Evolutionary conservation across 2,329 filamentous ascomycete species (phyloP).

Genomic region (Ophiostoma montium): DNA sequence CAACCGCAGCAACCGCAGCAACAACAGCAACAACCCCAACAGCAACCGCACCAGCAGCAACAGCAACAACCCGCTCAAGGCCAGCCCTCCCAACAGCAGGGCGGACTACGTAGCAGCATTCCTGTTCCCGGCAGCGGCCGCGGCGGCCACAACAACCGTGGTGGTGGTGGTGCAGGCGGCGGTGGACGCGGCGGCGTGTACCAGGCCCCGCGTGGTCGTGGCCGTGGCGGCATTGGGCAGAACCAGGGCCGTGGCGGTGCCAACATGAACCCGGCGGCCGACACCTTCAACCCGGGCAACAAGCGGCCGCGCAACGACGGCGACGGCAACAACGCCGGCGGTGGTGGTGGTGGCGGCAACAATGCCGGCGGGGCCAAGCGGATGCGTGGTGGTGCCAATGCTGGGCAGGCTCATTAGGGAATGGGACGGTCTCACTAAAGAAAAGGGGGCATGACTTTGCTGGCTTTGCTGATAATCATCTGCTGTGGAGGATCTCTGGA

Average conservation of each 20-base stretch:
- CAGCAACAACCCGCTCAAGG: slow-evolving; percentile 7
- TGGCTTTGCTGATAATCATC: too few species aligned
- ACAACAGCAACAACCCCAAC: slow-evolving; percentile 2
- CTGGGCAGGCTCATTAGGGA: background rate
- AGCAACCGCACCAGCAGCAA: slow-evolving; percentile 7
- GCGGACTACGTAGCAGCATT: slow-evolving; percentile 10
- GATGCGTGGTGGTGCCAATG: slow-evolving; percentile 15
- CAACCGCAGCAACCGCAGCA: slow-evolving; percentile 2
- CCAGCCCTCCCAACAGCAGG: slow-evolving; percentile 7
- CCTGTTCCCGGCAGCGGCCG: slow-evolving; percentile 14
- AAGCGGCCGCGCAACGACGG: slow-evolving; percentile 40
- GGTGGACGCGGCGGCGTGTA: slow-evolving; percentile 17
- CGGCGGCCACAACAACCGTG: slow-evolving; percentile 9
- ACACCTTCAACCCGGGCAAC: slow-evolving; percentile 39
- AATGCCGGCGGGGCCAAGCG: slow-evolving; percentile 22
- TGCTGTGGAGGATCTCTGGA: too few species aligned
- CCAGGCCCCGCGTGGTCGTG: slow-evolving; percentile 17
- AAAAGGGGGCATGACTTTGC: too few species aligned
- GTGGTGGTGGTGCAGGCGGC: slow-evolving; percentile 11
- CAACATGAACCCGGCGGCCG: slow-evolving; percentile 34
- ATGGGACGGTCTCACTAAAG: background rate
- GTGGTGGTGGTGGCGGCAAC: slow-evolving; percentile 15
- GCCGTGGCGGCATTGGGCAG: slow-evolving; percentile 13
- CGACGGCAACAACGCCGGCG: slow-evolving; percentile 25
- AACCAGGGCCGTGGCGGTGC: slow-evolving; percentile 14